These are phyloP conservation scores for Ricinus communis DNA, from an alignment of 345 rosid genomes.

Conservation along the genomic window DNA sequence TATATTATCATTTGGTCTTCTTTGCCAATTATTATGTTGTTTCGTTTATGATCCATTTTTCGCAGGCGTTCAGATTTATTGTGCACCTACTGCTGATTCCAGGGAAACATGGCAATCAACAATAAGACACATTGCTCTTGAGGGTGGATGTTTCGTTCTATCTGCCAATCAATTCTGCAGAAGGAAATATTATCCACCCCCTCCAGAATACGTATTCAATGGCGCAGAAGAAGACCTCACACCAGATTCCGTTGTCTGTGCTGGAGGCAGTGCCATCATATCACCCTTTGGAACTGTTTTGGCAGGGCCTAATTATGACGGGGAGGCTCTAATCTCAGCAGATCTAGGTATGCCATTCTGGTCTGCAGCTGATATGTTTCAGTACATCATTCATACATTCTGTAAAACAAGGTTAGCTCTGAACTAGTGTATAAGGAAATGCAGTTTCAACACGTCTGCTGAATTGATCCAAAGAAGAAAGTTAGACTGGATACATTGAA, in stretches of 20 bases:
- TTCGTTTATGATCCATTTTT: background rate
- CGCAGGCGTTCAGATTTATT: conserved; percentile 81
- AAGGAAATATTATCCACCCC: conserved; percentile 86
- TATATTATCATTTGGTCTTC: too few species aligned
- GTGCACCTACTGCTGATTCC: conserved; percentile 95
- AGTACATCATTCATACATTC: background rate
- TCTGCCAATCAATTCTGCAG: conserved; percentile 89
- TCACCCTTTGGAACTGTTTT: conserved; percentile 80
- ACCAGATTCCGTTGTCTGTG: conserved; percentile 77
- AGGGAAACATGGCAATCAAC: conserved; percentile 82
- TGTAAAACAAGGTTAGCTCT: background rate
- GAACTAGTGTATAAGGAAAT: too few species aligned
- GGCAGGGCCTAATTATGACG: conserved; percentile 89
- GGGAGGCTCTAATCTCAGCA: conserved; percentile 80
- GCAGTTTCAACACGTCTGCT: too few species aligned
- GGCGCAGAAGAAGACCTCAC: conserved; percentile 64
- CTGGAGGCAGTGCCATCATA: conserved; percentile 87
- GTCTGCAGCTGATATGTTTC: background rate
- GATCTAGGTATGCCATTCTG: conserved; percentile 85
- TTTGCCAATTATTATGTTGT: too few species aligned
- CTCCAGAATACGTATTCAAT: conserved; percentile 70
- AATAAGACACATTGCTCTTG: conserved; percentile 92
- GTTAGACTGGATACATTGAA: too few species aligned
- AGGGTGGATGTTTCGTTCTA: conserved; percentile 90
- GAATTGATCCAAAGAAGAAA: too few species aligned